Percentiles rank a stretch among this genome's conserved stretches.
Evolutionary conservation across 345 rosid species (phyloP).

Genomic region (Citrus glauca): DNA sequence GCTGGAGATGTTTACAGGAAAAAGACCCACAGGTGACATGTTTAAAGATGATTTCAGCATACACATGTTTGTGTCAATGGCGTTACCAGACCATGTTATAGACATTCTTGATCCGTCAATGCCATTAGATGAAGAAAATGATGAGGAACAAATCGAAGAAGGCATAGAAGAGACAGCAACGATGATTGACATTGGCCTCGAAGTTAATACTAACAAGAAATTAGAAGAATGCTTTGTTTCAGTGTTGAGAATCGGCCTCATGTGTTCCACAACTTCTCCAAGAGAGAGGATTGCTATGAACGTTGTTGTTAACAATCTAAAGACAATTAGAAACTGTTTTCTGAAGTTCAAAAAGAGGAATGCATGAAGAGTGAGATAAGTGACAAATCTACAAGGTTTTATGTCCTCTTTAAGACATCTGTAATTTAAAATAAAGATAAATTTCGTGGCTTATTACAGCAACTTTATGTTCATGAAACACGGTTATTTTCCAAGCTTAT

Average conservation of each 20-base stretch:
- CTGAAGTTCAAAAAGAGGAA: not conserved
- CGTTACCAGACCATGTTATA: conserved; percentile 16
- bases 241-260: conserved; percentile 18
- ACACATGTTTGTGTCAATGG: conserved; percentile 8
- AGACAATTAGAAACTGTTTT: conserved; percentile 6
- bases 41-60: conserved; percentile 18
- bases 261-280: conserved; percentile 14
- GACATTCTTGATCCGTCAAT: conserved; percentile 18
- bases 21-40: conserved; percentile 16
- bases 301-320: conserved; percentile 18
- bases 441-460: not conserved
- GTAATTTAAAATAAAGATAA: not conserved
- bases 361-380: not conserved
- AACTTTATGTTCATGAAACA: not conserved
- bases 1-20: conserved; percentile 34
- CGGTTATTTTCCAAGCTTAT: not conserved
- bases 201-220: not conserved
- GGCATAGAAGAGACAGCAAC: not conserved
- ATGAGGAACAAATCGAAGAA: not conserved
- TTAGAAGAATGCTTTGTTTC: conserved; percentile 19
- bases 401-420: not conserved
- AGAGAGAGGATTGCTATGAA: conserved; percentile 11
- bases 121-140: conserved; percentile 11
- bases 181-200: not conserved
- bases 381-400: not conserved